Evolutionary conservation across 768 basidiomycete genomes (phyloP).

Genomic region (Lyophyllum atratum): DNA sequence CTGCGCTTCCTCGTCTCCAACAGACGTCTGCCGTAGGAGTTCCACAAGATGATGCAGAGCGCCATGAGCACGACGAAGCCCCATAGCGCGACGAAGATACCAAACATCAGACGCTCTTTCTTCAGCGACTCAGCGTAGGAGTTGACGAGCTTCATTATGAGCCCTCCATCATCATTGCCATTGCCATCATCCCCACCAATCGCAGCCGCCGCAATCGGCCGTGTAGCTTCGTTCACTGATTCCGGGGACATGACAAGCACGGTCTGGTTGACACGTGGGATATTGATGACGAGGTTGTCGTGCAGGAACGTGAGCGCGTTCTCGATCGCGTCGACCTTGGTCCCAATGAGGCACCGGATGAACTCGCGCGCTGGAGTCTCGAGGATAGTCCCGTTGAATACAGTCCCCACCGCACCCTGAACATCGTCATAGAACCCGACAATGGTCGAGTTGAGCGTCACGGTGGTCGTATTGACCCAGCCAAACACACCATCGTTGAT

Average conservation of each 20-base stretch:
- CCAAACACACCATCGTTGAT: constrained; percentile 91
- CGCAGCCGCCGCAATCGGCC: constrained; percentile 83
- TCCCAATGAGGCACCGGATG: constrained; percentile 86
- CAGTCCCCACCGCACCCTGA: constrained; percentile 70
- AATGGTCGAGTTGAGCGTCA: constrained; percentile 83
- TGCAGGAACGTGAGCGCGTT: constrained; percentile 90
- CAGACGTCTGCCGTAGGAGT: constrained; percentile 56
- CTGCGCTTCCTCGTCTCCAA: constrained; percentile 48
- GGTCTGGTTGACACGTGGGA: constrained; percentile 76
- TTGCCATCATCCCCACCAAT: constrained; percentile 51
- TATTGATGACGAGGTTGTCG: constrained; percentile 77
- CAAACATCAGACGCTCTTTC: constrained; percentile 84
- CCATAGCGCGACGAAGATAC: constrained; percentile 84
- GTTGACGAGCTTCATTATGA: constrained; percentile 73
- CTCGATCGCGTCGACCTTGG: constrained; percentile 86
- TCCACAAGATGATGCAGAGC: constrained; percentile 68
- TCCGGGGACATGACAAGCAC: constrained; percentile 76
- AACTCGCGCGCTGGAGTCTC: constrained; percentile 84
- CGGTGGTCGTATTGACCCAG: constrained; percentile 92
- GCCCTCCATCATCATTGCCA: constrained; percentile 50
- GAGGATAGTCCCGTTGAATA: constrained; percentile 86
- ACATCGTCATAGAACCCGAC: constrained; percentile 86
- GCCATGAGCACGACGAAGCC: constrained; percentile 81
- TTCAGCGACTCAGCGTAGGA: constrained; percentile 72
- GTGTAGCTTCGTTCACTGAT: constrained; percentile 71